Conservation (phyloP, 768 basidiomycete species). For the Termitomyces sp. region DNA sequence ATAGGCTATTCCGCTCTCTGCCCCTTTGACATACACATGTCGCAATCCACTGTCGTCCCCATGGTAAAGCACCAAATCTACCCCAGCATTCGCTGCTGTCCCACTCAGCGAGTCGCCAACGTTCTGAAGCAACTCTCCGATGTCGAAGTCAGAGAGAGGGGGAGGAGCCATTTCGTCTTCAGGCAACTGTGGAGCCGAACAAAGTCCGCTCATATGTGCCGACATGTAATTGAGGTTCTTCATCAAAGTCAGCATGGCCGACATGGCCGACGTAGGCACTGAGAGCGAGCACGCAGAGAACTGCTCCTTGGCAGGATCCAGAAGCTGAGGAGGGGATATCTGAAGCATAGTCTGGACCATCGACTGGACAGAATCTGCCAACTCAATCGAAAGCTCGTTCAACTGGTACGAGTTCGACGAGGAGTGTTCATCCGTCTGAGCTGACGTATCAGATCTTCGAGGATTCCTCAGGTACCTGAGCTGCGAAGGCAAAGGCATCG, state of each 20-base stretch:
- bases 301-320: conserved; percentile 92
- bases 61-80: conserved; percentile 89
- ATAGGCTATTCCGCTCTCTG: conserved; percentile 81
- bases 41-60: conserved; percentile 78
- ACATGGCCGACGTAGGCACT: conserved; percentile 83
- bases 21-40: conserved; percentile 79
- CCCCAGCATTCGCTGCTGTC: conserved; percentile 74
- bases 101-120: conserved; percentile 87
- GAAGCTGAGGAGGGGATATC: conserved; percentile 82
- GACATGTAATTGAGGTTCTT: conserved; percentile 92
- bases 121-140: conserved; percentile 86
- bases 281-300: conserved; percentile 86
- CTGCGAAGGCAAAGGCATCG: conserved; percentile 76
- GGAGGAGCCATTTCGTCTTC: conserved; percentile 3
- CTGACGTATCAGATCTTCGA: conserved; percentile 17
- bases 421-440: not conserved
- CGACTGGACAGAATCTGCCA: conserved; percentile 88
- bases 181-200: conserved; percentile 14
- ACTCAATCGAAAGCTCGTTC: conserved; percentile 74
- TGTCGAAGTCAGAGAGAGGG: conserved; percentile 72
- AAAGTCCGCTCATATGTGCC: conserved; percentile 68
- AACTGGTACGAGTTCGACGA: conserved; percentile 34
- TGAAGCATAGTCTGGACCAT: conserved; percentile 90
- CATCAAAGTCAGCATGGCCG: conserved; percentile 87
- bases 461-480: conserved; percentile 76